Evolutionary conservation across 345 rosid genomes (phyloP), one percentile per base, ranked within the genome.

Genomic region (Populus pruinosa): DNA sequence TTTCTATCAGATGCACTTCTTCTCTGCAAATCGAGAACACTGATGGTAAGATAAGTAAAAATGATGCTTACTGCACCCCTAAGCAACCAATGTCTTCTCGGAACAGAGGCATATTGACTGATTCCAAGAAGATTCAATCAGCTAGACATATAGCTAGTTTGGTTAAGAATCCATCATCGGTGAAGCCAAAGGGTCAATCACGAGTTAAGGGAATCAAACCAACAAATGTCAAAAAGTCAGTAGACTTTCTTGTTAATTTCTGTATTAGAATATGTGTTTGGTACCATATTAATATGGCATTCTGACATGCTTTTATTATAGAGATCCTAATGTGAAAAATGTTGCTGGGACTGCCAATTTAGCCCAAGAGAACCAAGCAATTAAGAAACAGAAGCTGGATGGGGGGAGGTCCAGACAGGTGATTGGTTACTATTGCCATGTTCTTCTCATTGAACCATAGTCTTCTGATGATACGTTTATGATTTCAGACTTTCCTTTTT

Each of bases 361-460:
- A 74, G 90, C 83, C 79, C 97, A 89, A 78, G 98, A 96, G 81
- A 92, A 91, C 80, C 99, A 92, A 87, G 97, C 99, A 23, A 87
- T 96, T 74, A 96, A 96, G 83, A 86, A 93, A 79, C 99, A 96
- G 89, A 94, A 92, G 91, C 90, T 96, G 74, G 99, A 94, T 1
- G 98, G 88, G 70, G 99, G 99, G 74, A 87, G 74, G 74, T 86
- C 97, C 38, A 92, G 95, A 91, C 97, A 89, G 96, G 99, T 94
- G 76, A 77, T 44, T 64, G 38, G 12, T 38, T 43, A 14, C 67
- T 65, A 1, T 7, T 66, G n/a, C 5, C 50, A 17, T 36, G 12
- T 14, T 55, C 23, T 17, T 27, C 47, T 35, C 17, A 16, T 8
- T 47, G 5, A 50, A 59, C 7, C 5, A 71, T 70, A 20, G 16